Percentiles rank a stretch among this genome's conserved stretches.
Conservation (phyloP, 2,329 filamentous ascomycete genomes). For the Aspergillus ibericus region DNA sequence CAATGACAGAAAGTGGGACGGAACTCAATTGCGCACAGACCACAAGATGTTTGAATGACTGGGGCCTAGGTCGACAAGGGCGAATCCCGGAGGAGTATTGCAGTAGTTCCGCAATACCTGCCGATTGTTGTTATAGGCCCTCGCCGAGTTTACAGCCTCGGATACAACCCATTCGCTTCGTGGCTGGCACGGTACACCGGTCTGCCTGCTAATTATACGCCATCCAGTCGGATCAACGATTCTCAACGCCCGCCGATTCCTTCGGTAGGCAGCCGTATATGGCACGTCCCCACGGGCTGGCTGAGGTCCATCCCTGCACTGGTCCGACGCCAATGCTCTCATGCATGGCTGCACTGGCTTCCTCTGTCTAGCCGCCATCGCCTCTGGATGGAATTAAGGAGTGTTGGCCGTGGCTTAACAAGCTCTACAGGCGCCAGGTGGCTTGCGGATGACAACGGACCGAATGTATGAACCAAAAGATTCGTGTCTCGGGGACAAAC, state of each 20-base stretch:
- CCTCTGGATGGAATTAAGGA: background rate
- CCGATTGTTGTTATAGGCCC: background rate
- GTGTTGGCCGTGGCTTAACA: background rate
- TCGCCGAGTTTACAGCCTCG: background rate
- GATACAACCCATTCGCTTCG: background rate
- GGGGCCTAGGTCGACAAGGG: background rate
- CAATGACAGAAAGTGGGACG: background rate
- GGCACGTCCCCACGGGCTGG: background rate
- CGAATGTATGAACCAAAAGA: background rate
- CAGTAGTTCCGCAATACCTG: background rate
- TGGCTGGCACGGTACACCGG: conserved; percentile 6
- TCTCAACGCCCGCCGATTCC: background rate
- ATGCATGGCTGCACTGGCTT: background rate
- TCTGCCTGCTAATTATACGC: background rate
- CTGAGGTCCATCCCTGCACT: background rate
- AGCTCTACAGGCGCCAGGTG: background rate
- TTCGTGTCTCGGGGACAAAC: background rate
- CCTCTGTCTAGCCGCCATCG: background rate
- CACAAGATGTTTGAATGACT: background rate
- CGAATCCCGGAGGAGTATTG: background rate
- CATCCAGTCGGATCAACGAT: conserved; percentile 3
- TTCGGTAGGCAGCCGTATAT: conserved; percentile 5
- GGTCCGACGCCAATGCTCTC: background rate
- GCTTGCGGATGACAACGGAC: background rate
- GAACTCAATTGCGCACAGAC: background rate